Percentiles rank a stretch among this genome's conserved stretches.
These are phyloP conservation scores for Capsella rubella DNA, from an alignment of 441 rosid species.

Conservation along the genomic window DNA sequence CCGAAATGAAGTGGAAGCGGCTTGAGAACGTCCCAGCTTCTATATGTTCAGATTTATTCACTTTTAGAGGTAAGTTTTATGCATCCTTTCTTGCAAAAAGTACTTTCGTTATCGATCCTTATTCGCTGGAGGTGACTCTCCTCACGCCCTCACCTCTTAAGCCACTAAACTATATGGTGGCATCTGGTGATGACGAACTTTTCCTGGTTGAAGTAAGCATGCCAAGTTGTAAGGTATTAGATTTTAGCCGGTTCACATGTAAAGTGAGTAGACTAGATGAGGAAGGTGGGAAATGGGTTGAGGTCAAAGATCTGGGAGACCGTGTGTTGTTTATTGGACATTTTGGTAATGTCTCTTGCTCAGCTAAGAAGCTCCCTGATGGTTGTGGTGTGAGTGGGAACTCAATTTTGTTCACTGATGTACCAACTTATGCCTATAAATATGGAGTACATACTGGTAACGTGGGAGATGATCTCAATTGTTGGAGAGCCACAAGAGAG, in stretches of 20 bases:
- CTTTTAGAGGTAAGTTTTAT: neutral
- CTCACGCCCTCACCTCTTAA: neutral
- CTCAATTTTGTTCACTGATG: neutral
- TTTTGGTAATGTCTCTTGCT: neutral
- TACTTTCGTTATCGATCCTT: neutral
- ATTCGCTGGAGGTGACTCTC: neutral
- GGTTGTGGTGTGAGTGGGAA: conserved; percentile 17
- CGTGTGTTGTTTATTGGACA: neutral
- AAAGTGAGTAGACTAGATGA: conserved; percentile 10
- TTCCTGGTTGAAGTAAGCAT: neutral
- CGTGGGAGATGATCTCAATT: too few relatives aligned
- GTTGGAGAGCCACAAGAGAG: too few relatives aligned
- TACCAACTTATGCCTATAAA: too few relatives aligned
- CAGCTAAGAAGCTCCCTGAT: neutral
- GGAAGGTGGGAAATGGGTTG: neutral
- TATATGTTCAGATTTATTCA: neutral
- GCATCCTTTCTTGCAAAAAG: neutral
- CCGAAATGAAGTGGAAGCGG: conserved; percentile 3
- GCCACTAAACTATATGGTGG: neutral
- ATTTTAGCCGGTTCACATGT: neutral
- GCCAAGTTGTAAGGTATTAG: too few relatives aligned
- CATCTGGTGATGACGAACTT: neutral
- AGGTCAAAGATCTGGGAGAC: neutral
- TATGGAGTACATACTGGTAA: too few relatives aligned
- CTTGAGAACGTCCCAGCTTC: neutral